Evolutionary conservation across 164 flowering plant genomes (phyloP).

Genomic region (Vitis rupestris): DNA sequence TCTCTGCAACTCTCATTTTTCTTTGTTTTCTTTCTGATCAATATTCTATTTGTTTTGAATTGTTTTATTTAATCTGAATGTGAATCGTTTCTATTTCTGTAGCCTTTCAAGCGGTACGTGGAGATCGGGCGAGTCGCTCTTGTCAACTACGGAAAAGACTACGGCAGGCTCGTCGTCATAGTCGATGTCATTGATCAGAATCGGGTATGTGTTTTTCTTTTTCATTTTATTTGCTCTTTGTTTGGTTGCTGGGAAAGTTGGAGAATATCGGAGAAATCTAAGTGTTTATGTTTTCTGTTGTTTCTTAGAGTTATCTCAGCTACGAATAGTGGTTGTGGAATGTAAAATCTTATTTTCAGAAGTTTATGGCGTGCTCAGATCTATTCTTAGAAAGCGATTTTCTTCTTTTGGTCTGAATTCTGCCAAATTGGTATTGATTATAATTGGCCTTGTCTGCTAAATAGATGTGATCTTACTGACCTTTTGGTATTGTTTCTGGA

Average conservation of each 20-base stretch:
- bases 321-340: no score
- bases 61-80: slow-evolving; percentile 1
- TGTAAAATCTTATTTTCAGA: no score
- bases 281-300: neutral
- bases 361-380: no score
- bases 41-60: neutral
- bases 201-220: slow-evolving; percentile 36
- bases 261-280: neutral
- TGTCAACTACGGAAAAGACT: slow-evolving; percentile 68
- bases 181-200: slow-evolving; percentile 84
- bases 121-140: slow-evolving; percentile 81
- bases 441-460: no score
- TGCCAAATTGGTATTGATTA: no score
- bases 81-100: slow-evolving; percentile 3
- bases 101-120: slow-evolving; percentile 78
- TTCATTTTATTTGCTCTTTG: neutral
- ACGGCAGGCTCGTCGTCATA: slow-evolving; percentile 72
- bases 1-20: neutral
- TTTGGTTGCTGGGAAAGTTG: neutral
- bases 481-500: no score
- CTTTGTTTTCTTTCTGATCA: neutral
- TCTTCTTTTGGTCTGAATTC: no score
- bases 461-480: no score
- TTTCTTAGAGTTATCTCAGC: no score
- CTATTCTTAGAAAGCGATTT: no score